Percentiles rank a stretch among this genome's conserved stretches.
phyloP scores from a whole-genome alignment of 2,329 filamentous ascomycete species.

The Hansfordia pulvinata region DNA sequence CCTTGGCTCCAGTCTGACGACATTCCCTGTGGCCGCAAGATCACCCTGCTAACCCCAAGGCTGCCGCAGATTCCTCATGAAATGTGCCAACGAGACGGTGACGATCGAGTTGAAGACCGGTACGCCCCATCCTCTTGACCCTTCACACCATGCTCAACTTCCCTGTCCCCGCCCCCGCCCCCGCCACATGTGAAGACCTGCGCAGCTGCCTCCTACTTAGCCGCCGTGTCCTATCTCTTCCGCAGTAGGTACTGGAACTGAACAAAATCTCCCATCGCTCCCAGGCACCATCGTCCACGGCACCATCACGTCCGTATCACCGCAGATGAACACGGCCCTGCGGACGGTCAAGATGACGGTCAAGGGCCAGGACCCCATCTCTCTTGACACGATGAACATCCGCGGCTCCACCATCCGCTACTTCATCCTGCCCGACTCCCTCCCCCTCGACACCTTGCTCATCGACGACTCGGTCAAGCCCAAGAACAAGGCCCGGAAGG shows the following conservation, averaged over 20 bases:
- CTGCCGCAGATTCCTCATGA: constrained; percentile 80
- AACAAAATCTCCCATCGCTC: background rate
- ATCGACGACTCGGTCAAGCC: constrained; percentile 96
- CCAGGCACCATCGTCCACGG: constrained; percentile 89
- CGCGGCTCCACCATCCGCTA: constrained; percentile 92
- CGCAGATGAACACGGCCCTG: constrained; percentile 96
- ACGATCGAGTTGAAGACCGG: constrained; percentile 98
- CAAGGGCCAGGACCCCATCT: constrained; percentile 74
- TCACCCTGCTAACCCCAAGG: constrained; percentile 17
- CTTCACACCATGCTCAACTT: background rate
- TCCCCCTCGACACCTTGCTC: constrained; percentile 87
- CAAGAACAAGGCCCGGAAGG: constrained; percentile 99
- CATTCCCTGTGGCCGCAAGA: too few species aligned
- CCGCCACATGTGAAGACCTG: too few species aligned
- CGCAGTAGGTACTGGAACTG: constrained; percentile 2
- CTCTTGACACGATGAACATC: constrained; percentile 91
- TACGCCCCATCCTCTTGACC: constrained; percentile 29
- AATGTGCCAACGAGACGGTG: constrained; percentile 96
- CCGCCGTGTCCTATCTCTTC: too few species aligned
- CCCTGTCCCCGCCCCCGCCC: constrained; percentile 2
- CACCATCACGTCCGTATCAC: constrained; percentile 91
- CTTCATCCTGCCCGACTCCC: constrained; percentile 88
- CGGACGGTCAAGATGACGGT: constrained; percentile 95
- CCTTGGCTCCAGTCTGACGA: too few species aligned
- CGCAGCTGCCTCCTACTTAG: too few species aligned